Conservation (phyloP, 2,329 filamentous ascomycete genomes). For the Pleomassaria siparia region DNA sequence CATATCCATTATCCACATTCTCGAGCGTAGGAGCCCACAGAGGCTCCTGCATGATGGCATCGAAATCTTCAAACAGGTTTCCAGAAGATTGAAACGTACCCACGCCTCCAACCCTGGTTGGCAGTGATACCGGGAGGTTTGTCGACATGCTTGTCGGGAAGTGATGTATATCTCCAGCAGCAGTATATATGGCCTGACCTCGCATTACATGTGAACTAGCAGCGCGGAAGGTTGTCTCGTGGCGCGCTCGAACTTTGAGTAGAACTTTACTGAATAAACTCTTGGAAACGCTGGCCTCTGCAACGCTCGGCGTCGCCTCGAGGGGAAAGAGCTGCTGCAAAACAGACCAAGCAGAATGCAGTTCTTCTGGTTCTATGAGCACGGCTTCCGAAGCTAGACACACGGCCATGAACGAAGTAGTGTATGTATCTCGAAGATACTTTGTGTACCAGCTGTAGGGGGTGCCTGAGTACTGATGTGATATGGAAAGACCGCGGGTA, state of each 20-base stretch:
- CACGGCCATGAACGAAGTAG: conserved; percentile 18
- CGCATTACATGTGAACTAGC: conserved; percentile 7
- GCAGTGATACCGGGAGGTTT: conserved; percentile 4
- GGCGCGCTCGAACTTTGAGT: conserved; percentile 10
- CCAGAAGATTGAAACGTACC: conserved; percentile 12
- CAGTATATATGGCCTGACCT: conserved; percentile 10
- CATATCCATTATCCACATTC: conserved; percentile 14
- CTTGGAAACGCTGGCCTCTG: conserved; percentile 11
- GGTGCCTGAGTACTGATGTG: conserved; percentile 16
- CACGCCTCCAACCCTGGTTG: conserved; percentile 5
- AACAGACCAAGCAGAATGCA: conserved; percentile 12
- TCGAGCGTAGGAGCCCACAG: conserved; percentile 14
- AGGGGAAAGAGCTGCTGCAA: conserved; percentile 21
- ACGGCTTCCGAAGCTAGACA: conserved; percentile 11
- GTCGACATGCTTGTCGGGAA: conserved; percentile 9
- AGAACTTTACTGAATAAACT: conserved; percentile 15
- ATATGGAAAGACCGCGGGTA: conserved; percentile 12
- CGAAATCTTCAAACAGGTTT: conserved; percentile 22
- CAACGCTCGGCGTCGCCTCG: conserved; percentile 7
- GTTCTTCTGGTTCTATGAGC: conserved; percentile 10
- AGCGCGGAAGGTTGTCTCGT: neutral
- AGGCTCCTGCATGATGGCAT: conserved; percentile 20
- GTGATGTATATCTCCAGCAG: neutral
- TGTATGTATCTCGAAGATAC: conserved; percentile 16
- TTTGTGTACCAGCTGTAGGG: conserved; percentile 21